Base-by-base conservation (phyloP, 768 basidiomycete species). In the Suillus ampliporus region DNA sequence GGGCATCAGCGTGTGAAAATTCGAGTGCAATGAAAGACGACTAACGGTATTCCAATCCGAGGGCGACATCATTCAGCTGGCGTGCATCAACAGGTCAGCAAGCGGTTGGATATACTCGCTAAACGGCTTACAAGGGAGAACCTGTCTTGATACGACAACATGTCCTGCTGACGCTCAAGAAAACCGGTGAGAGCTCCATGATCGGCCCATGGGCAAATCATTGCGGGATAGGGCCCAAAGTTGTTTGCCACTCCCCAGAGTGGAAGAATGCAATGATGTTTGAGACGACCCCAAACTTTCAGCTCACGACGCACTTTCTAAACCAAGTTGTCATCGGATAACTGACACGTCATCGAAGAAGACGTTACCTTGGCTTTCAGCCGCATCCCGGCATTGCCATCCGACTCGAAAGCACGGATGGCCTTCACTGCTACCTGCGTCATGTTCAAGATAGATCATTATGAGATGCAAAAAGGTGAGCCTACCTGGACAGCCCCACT, bases 171-270 rank as follows among this genome's bases (percentile, higher is more conserved):
- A n/a, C 44, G 34, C 34, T 67, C 64, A n/a, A 70, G 35, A 58
- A 67, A 70, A 23, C 50, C 13, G 5, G 46, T 65, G 37, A 70
- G 52, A 48, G 56, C 60, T 8, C 66, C 68, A 17, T 67, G 57
- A 9, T 63, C 67, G 14, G 61, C 56, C 66, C 69, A 67, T 2
- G 69, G 67, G 37, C 64, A 72, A n/a, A 72, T 61, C 68, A 69
- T 68, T 17, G 69, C 68, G 17, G 60, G 34, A 28, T 56, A 66
- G 4, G 61, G 67, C 23, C 71, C 67, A 58, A 65, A 71, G 50
- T 67, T 64, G 37, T 58, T 65, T 17, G 64, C 51, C 4, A 65
- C 47, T n/a, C 71, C 67, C 26, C 40, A 64, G 21, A 71, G 62
- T 5, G 67, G 67, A 5, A 71, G 43, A 19, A 71, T 60, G 52